Conservation (phyloP, 345 rosid species). For the Eucalyptus microcorys region DNA sequence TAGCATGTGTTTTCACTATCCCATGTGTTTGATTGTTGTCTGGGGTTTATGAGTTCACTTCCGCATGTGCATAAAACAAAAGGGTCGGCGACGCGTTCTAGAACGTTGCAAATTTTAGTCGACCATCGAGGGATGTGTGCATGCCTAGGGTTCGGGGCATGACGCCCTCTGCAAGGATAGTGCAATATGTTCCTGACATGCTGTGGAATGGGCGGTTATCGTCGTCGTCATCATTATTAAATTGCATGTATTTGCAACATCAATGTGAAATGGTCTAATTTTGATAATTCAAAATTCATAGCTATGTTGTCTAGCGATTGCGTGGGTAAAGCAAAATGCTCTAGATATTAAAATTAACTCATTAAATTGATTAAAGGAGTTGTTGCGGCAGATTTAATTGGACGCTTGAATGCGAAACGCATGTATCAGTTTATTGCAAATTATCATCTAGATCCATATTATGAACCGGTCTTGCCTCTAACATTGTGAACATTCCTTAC, state of each 20-base stretch:
- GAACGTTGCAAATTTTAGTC: fast-evolving
- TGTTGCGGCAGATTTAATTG: neutral
- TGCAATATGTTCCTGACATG: neutral
- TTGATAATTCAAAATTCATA: neutral
- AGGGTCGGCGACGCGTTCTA: fast-evolving
- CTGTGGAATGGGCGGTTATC: fast-evolving
- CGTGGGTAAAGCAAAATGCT: neutral
- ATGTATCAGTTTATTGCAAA: neutral
- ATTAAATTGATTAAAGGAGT: neutral
- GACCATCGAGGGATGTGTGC: fast-evolving
- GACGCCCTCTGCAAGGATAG: too few species aligned
- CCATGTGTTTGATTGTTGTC: too few species aligned
- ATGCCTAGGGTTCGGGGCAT: fast-evolving
- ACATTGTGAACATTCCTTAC: neutral
- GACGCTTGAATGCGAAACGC: neutral
- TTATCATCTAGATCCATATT: neutral
- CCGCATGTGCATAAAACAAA: too few species aligned
- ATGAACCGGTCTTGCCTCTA: neutral
- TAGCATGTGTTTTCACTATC: too few species aligned
- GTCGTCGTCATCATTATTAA: fast-evolving
- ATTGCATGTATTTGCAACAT: neutral
- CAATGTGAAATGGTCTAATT: neutral
- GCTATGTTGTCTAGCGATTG: neutral
- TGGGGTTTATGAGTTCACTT: too few species aligned
- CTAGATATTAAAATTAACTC: neutral